Evolutionary conservation across 495 filamentous ascomycete species (phyloP), one percentile per base, ranked within the genome.

Genomic region (Cairneyella variabilis): DNA sequence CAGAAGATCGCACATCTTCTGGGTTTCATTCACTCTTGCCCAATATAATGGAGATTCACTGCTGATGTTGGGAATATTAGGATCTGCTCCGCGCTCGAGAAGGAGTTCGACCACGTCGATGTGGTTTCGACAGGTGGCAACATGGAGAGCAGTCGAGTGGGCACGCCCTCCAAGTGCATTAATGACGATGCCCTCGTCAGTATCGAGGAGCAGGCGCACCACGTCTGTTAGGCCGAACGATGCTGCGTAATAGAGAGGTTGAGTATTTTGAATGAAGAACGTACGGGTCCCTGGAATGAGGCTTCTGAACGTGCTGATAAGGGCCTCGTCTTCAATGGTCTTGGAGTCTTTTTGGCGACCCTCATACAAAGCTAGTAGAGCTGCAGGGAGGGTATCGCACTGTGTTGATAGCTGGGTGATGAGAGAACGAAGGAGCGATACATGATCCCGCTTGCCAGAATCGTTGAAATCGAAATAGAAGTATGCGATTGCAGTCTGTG

Each of bases 31-130:
- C 4, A 28, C 12, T 10, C 23, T 27, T 9, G 48, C 54, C 48
- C 48, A 57, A 25, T 52, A 57, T 18, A 57, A 18, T 12, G 54
- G 54, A 27, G 41, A 18, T 17, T 57, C 54, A 23, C 37, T 34
- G 16, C 12, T 45, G 21, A 42, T 36, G 25, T 57, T 57, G 4
- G 34, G 67, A 10, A 77, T 54, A 42, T 75, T 75, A 3, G 76
- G 72, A 52, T 82, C 72, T 1, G 78, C 78, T n/a, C 79, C 77
- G 37, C 74, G 65, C 18, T 66, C 61, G 10, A 80, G 60, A 7
- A 83, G 69, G 23, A 75, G 57, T 37, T 76, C 70, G 34, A 80
- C 63, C 47, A 80, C 57, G 9, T 77, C 71, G 11, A 57, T 53
- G 2, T 73, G 71, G 39, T 75, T 68, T 48, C 54, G 41, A n/a